Base-by-base conservation (phyloP, 192 early-diverging fungal genomes). In the Powellomyces hirtus region DNA sequence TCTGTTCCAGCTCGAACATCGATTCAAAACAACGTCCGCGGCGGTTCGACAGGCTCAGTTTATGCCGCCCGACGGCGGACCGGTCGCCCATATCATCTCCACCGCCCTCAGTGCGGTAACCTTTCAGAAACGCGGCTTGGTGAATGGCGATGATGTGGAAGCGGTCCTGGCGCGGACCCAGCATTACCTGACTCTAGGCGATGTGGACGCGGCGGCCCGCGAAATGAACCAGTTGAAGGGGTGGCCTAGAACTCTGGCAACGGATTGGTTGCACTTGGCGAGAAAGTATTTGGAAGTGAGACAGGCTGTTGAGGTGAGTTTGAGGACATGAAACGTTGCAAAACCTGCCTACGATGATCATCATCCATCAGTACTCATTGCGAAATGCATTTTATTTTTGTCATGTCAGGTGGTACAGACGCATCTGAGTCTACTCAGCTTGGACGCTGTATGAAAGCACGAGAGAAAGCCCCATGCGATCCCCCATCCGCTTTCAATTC, bases 211-310 rank as follows among this genome's bases (percentile, higher is more conserved):
- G 60, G 94, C 94, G 11, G 77, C 91, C 14, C 84, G 96, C 68
- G 94, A 98, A 73, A 74, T 97, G 64, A 97, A 97, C 78, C 94
- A 95, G 76, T 78, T 98, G 50, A 86, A 75, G 44, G 94, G 96
- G 8, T 98, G 96, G 96, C 85, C 91, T 16, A 90, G 90, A 75
- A 80, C 77, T 68, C 76, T 98, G 51, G 89, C 93, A 18, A 71
- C 81, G 74, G 96, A 94, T 78, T 98, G 96, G 96, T 78, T 98
- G 29, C 73, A 76, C 30, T 79, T 84, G 31, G 92, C 94, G 0
- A 86, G 93, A 42, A 79, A 79, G 64, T 87, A 93, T 77, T 83
- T 98, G 65, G 92, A 94, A 75, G 80, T 96, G 30, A 87, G 90
- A 74, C 94, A 97, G 78, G 92, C 92, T 34, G 71, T 98, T 37